Evolutionary conservation across 768 basidiomycete species (phyloP), one percentile per base, ranked within the genome.

Genomic region (Serendipita indica): DNA sequence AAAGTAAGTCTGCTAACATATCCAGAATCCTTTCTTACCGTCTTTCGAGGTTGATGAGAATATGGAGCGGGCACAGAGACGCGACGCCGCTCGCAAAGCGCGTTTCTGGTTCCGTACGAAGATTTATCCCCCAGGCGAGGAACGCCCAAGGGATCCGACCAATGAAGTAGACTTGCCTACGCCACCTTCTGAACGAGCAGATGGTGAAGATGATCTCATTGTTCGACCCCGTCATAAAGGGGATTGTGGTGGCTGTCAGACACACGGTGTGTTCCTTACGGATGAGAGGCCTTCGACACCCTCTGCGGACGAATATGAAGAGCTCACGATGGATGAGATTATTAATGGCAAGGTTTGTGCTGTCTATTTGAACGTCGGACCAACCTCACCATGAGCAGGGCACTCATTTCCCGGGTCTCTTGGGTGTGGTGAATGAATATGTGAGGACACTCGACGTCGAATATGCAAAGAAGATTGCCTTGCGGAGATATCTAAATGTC

Each of bases 61-160:
- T 66, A 98, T 98, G 96, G 77, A 71, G 22, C 78, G 85, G 61
- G 93, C 94, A 0, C 96, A 99, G 69, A 72, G 75, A 49, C 76
- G 93, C 46, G 83, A 89, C 65, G 94, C 92, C 0, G 78, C 83
- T 20, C 72, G 72, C 56, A 69, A 77, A n/a, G 76, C 79, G 63
- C 86, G 79, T 68, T 99, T 96, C 72, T 88, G 76, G 70, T 99
- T 99, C 79, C 78, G 93, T 56, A 92, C 87, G 69, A 75, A 84
- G 59, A 78, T 98, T 14, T 86, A 87, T 70, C 78, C 84, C 13
- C 74, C 73, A 7, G 79, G 77, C 32, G 63, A 68, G 18, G 63
- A 68, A 14, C 66, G 45, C 12, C 14, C 22, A 16, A 10, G 45
- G 13, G 45, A 16, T 27, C 45, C 45, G 22, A 12, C 45, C 12